Evolutionary conservation across 345 rosid genomes (phyloP).

Genomic region (Citrus inodora): DNA sequence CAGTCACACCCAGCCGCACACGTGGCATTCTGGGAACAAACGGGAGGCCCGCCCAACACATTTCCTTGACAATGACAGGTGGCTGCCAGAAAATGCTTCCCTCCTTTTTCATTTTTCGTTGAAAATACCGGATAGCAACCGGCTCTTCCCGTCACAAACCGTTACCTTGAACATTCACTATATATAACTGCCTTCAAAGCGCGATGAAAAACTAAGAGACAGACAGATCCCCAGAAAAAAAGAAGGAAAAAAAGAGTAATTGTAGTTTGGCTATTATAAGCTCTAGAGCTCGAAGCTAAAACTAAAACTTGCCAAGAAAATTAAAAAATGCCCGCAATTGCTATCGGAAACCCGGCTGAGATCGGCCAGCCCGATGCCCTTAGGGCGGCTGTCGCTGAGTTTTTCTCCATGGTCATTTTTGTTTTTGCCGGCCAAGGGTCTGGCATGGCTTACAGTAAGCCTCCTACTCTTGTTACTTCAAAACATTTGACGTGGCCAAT

Average conservation of each 20-base stretch:
- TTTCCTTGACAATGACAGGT: slow-evolving; percentile 18
- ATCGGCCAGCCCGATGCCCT: slow-evolving; percentile 42
- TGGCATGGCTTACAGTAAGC: slow-evolving; percentile 70
- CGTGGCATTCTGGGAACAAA: slow-evolving; percentile 24
- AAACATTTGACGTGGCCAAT: not conserved
- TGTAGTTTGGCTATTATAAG: not conserved
- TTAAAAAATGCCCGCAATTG: slow-evolving; percentile 44
- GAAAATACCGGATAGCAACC: slow-evolving; percentile 14
- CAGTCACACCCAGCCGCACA: slow-evolving; percentile 27
- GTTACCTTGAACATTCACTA: not conserved
- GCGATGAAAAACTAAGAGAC: not conserved
- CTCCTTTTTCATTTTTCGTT: not conserved
- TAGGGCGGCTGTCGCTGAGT: slow-evolving; percentile 63
- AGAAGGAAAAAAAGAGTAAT: not conserved
- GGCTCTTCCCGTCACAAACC: slow-evolving; percentile 11
- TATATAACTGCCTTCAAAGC: slow-evolving; percentile 18
- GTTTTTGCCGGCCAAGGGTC: slow-evolving; percentile 78
- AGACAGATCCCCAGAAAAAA: too few species aligned
- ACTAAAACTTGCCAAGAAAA: not conserved
- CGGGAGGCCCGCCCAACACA: slow-evolving; percentile 29
- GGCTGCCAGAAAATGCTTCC: slow-evolving; percentile 10
- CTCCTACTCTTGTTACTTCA: not conserved
- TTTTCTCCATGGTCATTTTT: slow-evolving; percentile 65
- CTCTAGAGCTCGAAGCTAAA: not conserved
- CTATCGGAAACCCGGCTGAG: slow-evolving; percentile 47